Base-by-base conservation (phyloP, 2,329 filamentous ascomycete species). In the Fusarium sp. region DNA sequence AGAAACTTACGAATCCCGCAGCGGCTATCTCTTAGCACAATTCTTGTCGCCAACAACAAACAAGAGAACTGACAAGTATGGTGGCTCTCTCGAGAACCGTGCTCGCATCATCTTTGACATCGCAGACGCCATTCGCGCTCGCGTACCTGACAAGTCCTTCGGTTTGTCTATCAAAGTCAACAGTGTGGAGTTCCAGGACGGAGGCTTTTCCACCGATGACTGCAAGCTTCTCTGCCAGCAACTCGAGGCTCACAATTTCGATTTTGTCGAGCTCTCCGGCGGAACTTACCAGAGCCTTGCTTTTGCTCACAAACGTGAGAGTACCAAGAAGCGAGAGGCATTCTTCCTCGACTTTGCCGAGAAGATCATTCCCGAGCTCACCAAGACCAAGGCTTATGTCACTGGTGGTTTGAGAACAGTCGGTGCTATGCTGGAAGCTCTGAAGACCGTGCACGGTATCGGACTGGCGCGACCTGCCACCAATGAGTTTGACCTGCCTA, bases 321-420 rank as follows among this genome's bases (percentile, higher is more conserved):
- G 80, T 17, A 88, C 85, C 7, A 81, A 79, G 74, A 83, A 84
- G 76, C 78, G 85, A 6, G 86, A 88, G 69, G 82, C 84, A 2
- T 88, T 87, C 79, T 89, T 89, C 79, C 72, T 89, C 43, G 85
- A 88, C 0, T 89, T 89, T 56, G 87, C 87, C 0, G 82, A 88
- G 58, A 70, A 75, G 62, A 83, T 89, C 71, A 76, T 83, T 23
- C 78, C 77, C 0, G 67, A 70, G 34, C 68, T 82, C 7, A 78
- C 63, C 1, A 83, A 85, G 74, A 89, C 86, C 1, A 86, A 83
- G 71, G 81, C 79, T 1, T 89, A 87, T 66, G 78, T 89, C 38
- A 89, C 86, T 0, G 88, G 87, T 24, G 88, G 87, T 1, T 77
- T 90, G 62, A 81, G 83, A 54, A 84, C 83, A 1, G 82, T 80